These are phyloP conservation scores for Maudiozyma serrabonitensis DNA, from an alignment of 805 yeast species.

Conservation along the genomic window DNA sequence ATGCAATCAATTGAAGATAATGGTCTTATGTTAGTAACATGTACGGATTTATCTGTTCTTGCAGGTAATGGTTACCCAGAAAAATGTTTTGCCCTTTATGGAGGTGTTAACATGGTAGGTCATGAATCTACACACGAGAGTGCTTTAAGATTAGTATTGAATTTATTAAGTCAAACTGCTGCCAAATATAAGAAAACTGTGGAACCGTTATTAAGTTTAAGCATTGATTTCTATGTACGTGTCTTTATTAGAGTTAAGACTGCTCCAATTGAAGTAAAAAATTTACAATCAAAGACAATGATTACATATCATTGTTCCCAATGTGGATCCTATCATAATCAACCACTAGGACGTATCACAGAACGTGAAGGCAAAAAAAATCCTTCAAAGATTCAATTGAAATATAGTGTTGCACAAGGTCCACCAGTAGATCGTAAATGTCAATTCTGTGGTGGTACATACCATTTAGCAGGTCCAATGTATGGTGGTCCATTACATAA, in stretches of 20 bases:
- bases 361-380: constrained; percentile 33
- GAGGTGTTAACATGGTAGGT: constrained; percentile 79
- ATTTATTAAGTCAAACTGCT: constrained; percentile 69
- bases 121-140: constrained; percentile 84
- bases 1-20: constrained; percentile 74
- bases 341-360: constrained; percentile 60
- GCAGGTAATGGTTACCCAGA: constrained; percentile 97
- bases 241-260: constrained; percentile 69
- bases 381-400: constrained; percentile 28
- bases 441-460: constrained; percentile 51
- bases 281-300: constrained; percentile 68
- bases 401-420: constrained; percentile 58
- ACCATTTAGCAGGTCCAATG: constrained; percentile 93
- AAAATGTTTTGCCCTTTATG: constrained; percentile 88
- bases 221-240: constrained; percentile 89
- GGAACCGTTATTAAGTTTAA: constrained; percentile 76
- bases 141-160: constrained; percentile 76
- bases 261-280: constrained; percentile 74
- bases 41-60: constrained; percentile 91
- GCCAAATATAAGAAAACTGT: constrained; percentile 81
- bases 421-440: constrained; percentile 56
- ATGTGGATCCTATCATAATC: constrained; percentile 64
- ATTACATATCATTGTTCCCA: constrained; percentile 76
- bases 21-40: constrained; percentile 81
- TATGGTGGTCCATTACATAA: constrained; percentile 80